Percentiles rank a stretch among this genome's conserved stretches.
phyloP scores from a whole-genome alignment of 139 green algal genomes.

The Gonium pectorale region DNA sequence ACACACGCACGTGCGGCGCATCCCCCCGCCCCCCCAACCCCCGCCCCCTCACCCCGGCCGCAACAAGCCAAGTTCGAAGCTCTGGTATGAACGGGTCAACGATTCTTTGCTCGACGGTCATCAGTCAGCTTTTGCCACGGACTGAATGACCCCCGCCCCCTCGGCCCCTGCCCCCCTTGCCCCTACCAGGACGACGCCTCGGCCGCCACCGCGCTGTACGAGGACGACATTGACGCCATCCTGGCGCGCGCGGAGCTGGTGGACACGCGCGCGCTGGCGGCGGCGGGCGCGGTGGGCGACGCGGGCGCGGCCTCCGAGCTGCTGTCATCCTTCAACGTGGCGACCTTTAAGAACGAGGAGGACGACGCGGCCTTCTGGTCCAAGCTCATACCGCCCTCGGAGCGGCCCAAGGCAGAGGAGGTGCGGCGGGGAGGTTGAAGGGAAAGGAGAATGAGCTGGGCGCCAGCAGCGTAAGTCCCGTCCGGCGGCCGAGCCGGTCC shows the following conservation, averaged over 20 bases:
- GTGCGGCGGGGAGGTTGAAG: background rate
- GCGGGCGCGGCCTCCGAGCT: slow-evolving; percentile 71
- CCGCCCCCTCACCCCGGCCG: no score
- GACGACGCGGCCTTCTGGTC: slow-evolving; percentile 95
- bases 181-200: slow-evolving; percentile 12
- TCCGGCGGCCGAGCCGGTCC: no score
- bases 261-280: slow-evolving; percentile 45
- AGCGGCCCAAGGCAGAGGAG: slow-evolving; percentile 58
- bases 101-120: no score
- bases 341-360: slow-evolving; percentile 90
- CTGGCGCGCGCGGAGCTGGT: slow-evolving; percentile 90
- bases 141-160: background rate
- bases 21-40: no score
- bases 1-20: no score
- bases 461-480: no score
- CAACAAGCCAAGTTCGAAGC: no score
- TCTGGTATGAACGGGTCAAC: no score
- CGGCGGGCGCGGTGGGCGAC: background rate
- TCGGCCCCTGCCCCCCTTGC: background rate
- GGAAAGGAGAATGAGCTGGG: no score
- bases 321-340: slow-evolving; percentile 89
- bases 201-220: slow-evolving; percentile 63
- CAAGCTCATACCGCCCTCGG: slow-evolving; percentile 83
- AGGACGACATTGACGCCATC: slow-evolving; percentile 94
- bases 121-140: no score